Percentiles rank a stretch among this genome's conserved stretches.
These are phyloP conservation scores for Typha latifolia DNA, from an alignment of 176 grass and related monocot genomes.

Conservation along the genomic window DNA sequence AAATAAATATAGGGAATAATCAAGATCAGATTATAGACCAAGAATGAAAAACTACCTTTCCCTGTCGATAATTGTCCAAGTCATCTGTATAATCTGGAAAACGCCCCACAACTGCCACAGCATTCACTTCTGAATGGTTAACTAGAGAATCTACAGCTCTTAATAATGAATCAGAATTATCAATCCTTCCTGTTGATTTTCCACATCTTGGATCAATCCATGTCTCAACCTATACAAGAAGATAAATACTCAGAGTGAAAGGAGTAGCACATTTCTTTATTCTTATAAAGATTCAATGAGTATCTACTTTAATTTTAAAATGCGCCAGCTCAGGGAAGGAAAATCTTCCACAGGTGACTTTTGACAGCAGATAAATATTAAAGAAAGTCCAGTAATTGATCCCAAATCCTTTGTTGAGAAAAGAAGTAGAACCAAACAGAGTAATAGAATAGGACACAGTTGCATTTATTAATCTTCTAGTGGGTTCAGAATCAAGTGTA, in stretches of 20 bases:
- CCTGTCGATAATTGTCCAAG: constrained; percentile 57
- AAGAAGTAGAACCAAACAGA: background rate
- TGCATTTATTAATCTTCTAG: background rate
- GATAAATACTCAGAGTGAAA: background rate
- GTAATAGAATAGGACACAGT: background rate
- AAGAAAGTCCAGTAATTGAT: background rate
- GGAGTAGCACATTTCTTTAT: background rate
- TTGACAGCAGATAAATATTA: background rate
- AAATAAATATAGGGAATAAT: too few relatives aligned
- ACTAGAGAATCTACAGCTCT: constrained; percentile 56
- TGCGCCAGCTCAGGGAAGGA: background rate
- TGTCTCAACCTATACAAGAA: constrained; percentile 57
- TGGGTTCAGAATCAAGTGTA: background rate
- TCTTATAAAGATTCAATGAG: background rate
- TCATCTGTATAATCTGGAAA: constrained; percentile 80
- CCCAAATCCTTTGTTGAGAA: background rate
- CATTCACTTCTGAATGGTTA: constrained; percentile 49
- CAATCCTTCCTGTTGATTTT: constrained; percentile 71
- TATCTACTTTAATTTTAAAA: background rate
- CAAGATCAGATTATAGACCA: background rate
- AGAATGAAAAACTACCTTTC: constrained; percentile 38
- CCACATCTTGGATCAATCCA: constrained; percentile 73
- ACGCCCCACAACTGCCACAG: constrained; percentile 68
- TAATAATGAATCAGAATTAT: constrained; percentile 60
- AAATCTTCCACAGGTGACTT: background rate